Conservation (phyloP, 495 filamentous ascomycete genomes). For the Melanomma pulvis-pyrius region DNA sequence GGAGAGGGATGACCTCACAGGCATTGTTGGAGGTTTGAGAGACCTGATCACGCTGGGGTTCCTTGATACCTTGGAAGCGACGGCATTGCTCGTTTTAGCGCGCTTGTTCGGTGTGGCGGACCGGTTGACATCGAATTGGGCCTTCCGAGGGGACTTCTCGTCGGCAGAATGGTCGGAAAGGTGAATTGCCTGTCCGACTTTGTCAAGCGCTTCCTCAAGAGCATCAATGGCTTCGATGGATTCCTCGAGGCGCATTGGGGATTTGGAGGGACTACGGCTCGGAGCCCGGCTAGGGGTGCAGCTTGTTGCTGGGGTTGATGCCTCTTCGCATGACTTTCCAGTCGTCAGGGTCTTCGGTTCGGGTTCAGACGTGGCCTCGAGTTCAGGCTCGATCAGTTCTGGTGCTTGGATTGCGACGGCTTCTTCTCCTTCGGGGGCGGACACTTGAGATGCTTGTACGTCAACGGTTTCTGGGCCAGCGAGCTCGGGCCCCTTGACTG, state of each 20-base stretch:
- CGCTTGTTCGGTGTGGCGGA: conserved; percentile 10
- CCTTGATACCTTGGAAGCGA: conserved; percentile 20
- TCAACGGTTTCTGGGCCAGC: background rate
- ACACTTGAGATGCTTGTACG: background rate
- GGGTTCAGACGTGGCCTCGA: conserved; percentile 17
- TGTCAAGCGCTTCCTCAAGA: conserved; percentile 68
- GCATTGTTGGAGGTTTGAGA: conserved; percentile 21
- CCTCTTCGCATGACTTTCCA: conserved; percentile 32
- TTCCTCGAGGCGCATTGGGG: conserved; percentile 63
- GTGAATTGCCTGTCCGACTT: conserved; percentile 48
- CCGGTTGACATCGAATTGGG: conserved; percentile 6
- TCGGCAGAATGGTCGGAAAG: conserved; percentile 22
- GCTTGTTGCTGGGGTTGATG: conserved; percentile 11
- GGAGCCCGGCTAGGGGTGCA: conserved; percentile 10
- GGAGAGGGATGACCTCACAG: conserved; percentile 16
- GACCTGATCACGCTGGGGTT: conserved; percentile 24
- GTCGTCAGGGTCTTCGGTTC: conserved; percentile 32
- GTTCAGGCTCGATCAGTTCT: conserved; percentile 2
- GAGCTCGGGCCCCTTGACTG: background rate
- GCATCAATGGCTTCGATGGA: conserved; percentile 69
- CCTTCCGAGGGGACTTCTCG: conserved; percentile 35
- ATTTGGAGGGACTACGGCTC: conserved; percentile 48
- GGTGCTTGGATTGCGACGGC: background rate
- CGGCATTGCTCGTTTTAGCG: background rate
- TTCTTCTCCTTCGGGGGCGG: background rate